These are phyloP conservation scores for Coelastrella sp. DNA, from an alignment of 139 green algal genomes.

Conservation along the genomic window DNA sequence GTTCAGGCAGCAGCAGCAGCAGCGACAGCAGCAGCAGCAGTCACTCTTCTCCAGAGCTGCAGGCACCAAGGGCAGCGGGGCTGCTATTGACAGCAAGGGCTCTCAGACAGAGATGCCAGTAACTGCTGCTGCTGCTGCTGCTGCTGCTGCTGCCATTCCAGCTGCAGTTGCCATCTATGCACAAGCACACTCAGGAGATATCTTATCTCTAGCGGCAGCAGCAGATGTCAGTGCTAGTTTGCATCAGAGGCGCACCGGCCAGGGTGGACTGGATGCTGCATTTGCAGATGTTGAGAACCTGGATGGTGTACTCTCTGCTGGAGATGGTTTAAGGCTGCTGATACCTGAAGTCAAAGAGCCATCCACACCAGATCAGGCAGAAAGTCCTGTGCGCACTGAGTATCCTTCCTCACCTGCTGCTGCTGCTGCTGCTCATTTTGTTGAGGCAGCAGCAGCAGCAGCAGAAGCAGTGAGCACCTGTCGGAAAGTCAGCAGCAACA, in stretches of 20 bases:
- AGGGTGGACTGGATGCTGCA: no score
- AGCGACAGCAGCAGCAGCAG: background rate
- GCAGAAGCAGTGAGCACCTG: background rate
- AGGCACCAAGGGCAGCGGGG: no score
- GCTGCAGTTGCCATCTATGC: conserved; percentile 8
- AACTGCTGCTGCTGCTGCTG: background rate
- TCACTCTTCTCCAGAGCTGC: background rate
- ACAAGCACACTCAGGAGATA: background rate
- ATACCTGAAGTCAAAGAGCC: conserved; percentile 18
- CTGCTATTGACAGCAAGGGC: background rate
- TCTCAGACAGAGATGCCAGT: background rate
- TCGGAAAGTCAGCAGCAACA: background rate
- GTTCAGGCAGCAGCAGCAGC: background rate
- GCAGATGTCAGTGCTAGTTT: background rate
- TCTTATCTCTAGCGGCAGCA: background rate
- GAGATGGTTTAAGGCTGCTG: background rate
- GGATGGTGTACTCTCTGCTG: background rate
- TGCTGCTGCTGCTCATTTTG: background rate
- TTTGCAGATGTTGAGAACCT: no score
- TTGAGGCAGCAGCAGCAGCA: background rate
- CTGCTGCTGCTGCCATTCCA: background rate
- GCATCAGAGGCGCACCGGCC: no score
- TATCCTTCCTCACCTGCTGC: background rate
- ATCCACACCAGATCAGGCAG: conserved; percentile 21
- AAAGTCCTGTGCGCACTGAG: conserved; percentile 2